These are phyloP conservation scores for Aspergillus sparsus DNA, from an alignment of 495 filamentous ascomycete genomes.

Conservation along the genomic window DNA sequence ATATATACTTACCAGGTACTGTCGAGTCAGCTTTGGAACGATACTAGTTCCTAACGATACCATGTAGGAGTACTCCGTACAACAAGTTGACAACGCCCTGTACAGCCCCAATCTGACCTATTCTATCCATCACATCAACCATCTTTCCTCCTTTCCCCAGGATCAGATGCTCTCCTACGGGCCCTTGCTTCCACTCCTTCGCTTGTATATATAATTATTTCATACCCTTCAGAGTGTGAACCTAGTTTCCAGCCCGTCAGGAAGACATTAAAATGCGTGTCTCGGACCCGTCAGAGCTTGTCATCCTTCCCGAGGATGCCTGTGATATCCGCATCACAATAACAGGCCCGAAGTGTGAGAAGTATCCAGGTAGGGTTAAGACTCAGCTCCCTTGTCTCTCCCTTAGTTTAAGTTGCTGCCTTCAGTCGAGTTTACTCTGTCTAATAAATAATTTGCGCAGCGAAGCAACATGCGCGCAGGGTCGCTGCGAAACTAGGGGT, in stretches of 20 bases:
- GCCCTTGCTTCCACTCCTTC: constrained; percentile 3
- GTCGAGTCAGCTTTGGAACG: not conserved
- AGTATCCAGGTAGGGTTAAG: constrained; percentile 44
- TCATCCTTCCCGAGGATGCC: constrained; percentile 32
- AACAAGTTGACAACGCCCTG: not conserved
- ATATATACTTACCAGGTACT: not conserved
- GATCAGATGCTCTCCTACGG: not conserved
- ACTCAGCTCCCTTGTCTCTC: constrained; percentile 8
- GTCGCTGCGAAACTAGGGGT: constrained; percentile 67
- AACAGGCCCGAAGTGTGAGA: constrained; percentile 38
- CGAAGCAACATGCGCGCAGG: constrained; percentile 76
- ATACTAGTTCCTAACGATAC: not conserved
- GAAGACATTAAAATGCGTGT: constrained; percentile 19
- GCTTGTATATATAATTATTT: constrained; percentile 2
- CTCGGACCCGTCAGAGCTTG: constrained; percentile 23
- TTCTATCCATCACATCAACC: not conserved
- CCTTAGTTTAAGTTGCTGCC: not conserved
- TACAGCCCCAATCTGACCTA: not conserved
- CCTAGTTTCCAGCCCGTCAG: not conserved
- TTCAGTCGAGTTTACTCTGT: not conserved
- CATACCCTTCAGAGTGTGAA: not conserved
- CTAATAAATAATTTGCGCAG: constrained; percentile 40
- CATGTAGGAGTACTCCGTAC: too few relatives aligned
- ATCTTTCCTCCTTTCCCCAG: not conserved
- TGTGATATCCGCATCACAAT: constrained; percentile 37